Percentiles rank a stretch among this genome's conserved stretches.
Evolutionary conservation across 2,329 filamentous ascomycete genomes (phyloP).

Genomic region (Nemania sp.): DNA sequence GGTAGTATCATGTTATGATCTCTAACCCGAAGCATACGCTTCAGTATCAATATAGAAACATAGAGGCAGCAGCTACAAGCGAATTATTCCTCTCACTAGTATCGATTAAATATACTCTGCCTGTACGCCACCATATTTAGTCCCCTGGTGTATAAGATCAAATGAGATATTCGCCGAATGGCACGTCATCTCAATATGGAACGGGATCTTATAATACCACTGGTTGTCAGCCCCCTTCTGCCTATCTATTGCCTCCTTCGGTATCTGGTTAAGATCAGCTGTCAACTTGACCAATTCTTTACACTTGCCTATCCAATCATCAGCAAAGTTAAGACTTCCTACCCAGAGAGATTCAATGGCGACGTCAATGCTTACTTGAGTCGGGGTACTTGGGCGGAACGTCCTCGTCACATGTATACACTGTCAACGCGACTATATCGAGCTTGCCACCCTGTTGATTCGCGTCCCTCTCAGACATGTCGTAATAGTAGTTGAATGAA

Average conservation of each 20-base stretch:
- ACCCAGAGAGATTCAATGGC: no score
- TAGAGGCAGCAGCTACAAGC: no score
- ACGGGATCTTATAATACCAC: background rate
- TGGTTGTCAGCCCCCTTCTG: background rate
- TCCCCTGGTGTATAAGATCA: background rate
- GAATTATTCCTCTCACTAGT: background rate
- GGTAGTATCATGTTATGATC: background rate
- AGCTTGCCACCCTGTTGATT: background rate
- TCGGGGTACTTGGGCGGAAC: background rate
- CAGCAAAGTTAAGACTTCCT: background rate
- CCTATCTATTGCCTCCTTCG: background rate
- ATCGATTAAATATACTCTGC: background rate
- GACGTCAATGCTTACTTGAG: background rate
- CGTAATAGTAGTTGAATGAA: background rate
- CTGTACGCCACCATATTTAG: background rate
- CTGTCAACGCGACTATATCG: background rate
- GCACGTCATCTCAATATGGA: background rate
- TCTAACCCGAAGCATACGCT: background rate
- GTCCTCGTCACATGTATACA: background rate
- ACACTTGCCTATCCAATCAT: background rate
- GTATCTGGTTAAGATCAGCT: background rate
- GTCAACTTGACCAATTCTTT: background rate
- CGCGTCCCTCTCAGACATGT: background rate
- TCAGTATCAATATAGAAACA: no score
- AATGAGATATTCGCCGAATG: background rate